Conservation (phyloP, 106 monocot genomes). For the Vanilla planifolia region DNA sequence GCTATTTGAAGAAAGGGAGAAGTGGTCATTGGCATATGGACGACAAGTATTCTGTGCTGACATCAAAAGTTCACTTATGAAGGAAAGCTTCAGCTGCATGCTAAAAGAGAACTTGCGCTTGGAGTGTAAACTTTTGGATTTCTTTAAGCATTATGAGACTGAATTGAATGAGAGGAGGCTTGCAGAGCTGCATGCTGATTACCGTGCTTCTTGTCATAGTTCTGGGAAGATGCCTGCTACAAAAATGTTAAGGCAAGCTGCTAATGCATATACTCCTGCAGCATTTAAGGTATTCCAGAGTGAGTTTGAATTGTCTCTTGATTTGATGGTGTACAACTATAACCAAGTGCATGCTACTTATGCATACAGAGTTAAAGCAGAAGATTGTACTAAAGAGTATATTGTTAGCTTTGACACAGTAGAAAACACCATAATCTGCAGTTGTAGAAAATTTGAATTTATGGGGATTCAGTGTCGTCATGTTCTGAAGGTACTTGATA, state of each 20-base stretch:
- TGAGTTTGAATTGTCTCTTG: slow-evolving; percentile 8
- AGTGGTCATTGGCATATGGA: slow-evolving; percentile 11
- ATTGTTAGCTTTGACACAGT: slow-evolving; percentile 4
- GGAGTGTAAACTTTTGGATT: slow-evolving; percentile 1
- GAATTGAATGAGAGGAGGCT: slow-evolving; percentile 9
- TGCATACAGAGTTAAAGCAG: slow-evolving; percentile 4
- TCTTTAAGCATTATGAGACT: slow-evolving; percentile 7
- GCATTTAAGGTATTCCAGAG: slow-evolving; percentile 5
- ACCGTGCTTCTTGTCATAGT: slow-evolving; percentile 1
- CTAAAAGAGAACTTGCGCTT: slow-evolving; percentile 4
- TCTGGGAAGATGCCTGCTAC: slow-evolving; percentile 1
- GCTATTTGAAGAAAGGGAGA: slow-evolving; percentile 4
- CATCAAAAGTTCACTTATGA: slow-evolving; percentile 6
- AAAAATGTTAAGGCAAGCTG: slow-evolving; percentile 3
- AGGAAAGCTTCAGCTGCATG: slow-evolving; percentile 2
- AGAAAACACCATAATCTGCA: slow-evolving; percentile 4
- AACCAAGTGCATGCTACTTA: background rate
- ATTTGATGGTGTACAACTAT: slow-evolving; percentile 4
- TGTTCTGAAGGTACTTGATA: slow-evolving; percentile 11
- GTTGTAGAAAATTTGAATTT: slow-evolving; percentile 11
- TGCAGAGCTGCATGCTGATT: slow-evolving; percentile 8
- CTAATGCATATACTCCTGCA: slow-evolving; percentile 2
- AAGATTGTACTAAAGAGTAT: slow-evolving; percentile 3
- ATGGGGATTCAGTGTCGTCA: slow-evolving; percentile 12
- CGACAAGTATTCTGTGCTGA: slow-evolving; percentile 12